These are phyloP conservation scores for Inga oerstediana DNA, from an alignment of 306 rosid genomes.

Conservation along the genomic window DNA sequence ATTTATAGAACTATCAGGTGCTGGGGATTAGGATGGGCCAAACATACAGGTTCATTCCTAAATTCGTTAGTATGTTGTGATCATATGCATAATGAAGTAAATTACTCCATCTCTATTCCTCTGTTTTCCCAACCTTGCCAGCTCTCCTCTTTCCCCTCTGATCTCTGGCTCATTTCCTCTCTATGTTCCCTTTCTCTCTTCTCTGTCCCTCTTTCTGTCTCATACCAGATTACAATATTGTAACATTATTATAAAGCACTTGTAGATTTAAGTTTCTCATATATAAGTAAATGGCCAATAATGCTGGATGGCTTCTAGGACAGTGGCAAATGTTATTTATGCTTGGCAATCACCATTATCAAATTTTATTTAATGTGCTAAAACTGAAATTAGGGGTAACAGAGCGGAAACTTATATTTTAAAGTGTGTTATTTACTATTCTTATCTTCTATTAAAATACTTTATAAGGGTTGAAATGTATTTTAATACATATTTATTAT, in stretches of 20 bases:
- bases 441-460: neutral
- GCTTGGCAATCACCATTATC: neutral
- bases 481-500: neutral
- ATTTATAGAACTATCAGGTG: no score
- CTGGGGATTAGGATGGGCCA: no score
- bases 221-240: no score
- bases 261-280: neutral
- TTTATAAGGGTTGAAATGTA: neutral
- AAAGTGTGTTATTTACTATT: neutral
- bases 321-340: neutral
- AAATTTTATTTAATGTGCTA: neutral
- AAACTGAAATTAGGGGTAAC: neutral
- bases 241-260: constrained; percentile 27
- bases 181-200: no score
- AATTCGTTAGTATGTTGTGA: no score
- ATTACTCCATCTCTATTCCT: no score
- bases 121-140: no score
- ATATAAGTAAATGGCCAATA: constrained; percentile 6
- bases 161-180: no score
- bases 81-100: no score
- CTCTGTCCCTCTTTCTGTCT: no score
- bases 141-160: no score
- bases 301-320: neutral
- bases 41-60: no score
- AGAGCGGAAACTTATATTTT: neutral